phyloP scores from a whole-genome alignment of 805 yeast species.

The Scheffersomyces coipomensis region DNA sequence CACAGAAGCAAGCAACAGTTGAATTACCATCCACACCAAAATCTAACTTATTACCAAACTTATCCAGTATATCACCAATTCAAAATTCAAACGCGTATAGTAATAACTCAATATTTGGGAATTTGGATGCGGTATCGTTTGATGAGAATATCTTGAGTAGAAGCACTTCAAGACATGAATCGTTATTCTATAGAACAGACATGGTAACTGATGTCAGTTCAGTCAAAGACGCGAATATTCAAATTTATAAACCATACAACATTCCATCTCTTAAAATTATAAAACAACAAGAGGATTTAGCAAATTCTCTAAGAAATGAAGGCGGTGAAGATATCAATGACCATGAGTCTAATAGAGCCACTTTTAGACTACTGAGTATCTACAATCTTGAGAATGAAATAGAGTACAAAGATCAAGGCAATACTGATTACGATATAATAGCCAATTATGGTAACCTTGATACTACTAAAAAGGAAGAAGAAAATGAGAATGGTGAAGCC shows the following conservation, averaged over 20 bases:
- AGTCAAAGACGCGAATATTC: constrained; percentile 10
- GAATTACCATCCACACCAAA: not conserved
- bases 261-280: not conserved
- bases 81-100: not conserved
- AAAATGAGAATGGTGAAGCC: not conserved
- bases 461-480: not conserved
- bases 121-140: constrained; percentile 8
- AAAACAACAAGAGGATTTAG: not conserved
- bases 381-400: not conserved
- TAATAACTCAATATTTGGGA: not conserved
- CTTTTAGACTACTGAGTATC: not conserved
- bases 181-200: not conserved
- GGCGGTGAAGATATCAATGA: not conserved
- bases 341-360: not conserved
- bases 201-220: constrained; percentile 3
- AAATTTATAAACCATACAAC: constrained; percentile 2
- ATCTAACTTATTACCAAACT: not conserved
- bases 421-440: not conserved
- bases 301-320: not conserved
- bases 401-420: not conserved
- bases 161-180: constrained; percentile 12
- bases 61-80: not conserved
- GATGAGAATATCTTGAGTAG: constrained; percentile 13
- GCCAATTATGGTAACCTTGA: not conserved
- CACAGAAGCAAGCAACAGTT: not conserved